Percentiles rank a stretch among this genome's conserved stretches.
Evolutionary conservation across 2,329 filamentous ascomycete genomes (phyloP).

Genomic region (Epichloe sp.): DNA sequence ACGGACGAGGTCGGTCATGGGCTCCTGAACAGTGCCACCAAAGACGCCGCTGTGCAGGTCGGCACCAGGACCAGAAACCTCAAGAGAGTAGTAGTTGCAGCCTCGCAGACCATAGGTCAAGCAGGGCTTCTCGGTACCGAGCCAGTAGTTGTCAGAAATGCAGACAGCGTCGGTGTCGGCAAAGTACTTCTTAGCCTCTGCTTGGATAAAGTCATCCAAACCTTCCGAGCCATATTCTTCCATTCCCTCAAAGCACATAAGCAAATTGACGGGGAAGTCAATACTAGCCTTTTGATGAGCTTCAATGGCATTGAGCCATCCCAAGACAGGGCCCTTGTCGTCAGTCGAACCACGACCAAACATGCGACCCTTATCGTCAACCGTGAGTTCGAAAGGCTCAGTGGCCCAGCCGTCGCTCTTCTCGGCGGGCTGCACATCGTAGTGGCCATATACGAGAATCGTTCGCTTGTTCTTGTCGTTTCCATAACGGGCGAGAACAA

Average conservation of each 20-base stretch:
- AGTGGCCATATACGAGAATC: conserved; percentile 94
- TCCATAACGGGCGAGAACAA: conserved; percentile 84
- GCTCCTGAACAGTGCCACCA: conserved; percentile 90
- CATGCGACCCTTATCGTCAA: conserved; percentile 90
- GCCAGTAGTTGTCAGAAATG: conserved; percentile 99
- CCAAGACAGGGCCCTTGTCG: conserved; percentile 93
- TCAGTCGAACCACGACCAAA: conserved; percentile 91
- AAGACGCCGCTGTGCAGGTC: conserved; percentile 97
- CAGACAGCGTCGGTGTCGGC: conserved; percentile 92
- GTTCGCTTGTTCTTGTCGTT: conserved; percentile 86
- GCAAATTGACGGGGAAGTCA: conserved; percentile 90
- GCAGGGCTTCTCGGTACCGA: conserved; percentile 96
- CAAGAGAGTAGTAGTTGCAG: conserved; percentile 94
- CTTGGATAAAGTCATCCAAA: conserved; percentile 84
- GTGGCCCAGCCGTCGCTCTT: conserved; percentile 93
- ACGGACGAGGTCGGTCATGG: conserved; percentile 89
- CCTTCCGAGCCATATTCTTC: conserved; percentile 97
- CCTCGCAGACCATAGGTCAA: conserved; percentile 93
- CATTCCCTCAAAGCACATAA: conserved; percentile 99
- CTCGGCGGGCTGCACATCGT: conserved; percentile 92
- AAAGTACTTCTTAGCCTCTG: conserved; percentile 88
- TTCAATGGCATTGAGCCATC: conserved; percentile 97
- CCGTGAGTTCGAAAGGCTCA: conserved; percentile 77
- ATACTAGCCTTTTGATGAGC: conserved; percentile 90
- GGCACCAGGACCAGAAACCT: conserved; percentile 79